Evolutionary conservation across 345 rosid species (phyloP), one percentile per base, ranked within the genome.

Genomic region (Linum usitatissimum): DNA sequence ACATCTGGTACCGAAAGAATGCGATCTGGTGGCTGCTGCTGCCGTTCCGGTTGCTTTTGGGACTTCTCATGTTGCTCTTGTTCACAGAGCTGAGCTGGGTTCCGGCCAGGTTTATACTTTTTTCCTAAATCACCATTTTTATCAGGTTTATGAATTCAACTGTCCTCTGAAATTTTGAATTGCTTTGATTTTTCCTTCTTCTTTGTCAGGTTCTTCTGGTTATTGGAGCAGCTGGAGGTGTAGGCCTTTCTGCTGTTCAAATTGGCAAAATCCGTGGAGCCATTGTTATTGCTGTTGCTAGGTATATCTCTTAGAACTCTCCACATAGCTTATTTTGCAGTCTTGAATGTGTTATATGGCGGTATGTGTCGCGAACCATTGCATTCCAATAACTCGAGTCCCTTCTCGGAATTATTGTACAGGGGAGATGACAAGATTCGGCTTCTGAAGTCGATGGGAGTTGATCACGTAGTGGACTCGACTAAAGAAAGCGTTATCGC

Each of bases 211-310:
- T 90, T 19, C 75, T 93, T 70, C 62, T 90, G 69, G 95, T 93
- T 77, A 83, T 93, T 54, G 96, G 99, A 30, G 99, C 99, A 4
- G 97, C 96, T 62, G 96, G 99, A 69, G 99, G 97, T 10, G 99
- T 93, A 65, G 99, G 99, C 10, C 76, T 86, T 66, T 85, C 97
- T 34, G 97, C 97, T 55, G 87, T 87, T 6, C 97, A 93, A 76
- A 87, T 93, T 38, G 99, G 92, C 70, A 93, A 93, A 80, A 83
- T 78, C 69, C 71, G 81, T 67, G 90, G 97, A 10, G 96, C 99
- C 67, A 66, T 68, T 75, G 95, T 93, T 36, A 82, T 93, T 71
- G 96, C 92, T 1, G 94, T 80, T 60, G 97, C 88, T 42, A 86
- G 99, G 99, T 89, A 55, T 34, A 34, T 4, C 38, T 34, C 28